phyloP scores from a whole-genome alignment of 163 green algal species.

The Smithsoniella earleae region DNA sequence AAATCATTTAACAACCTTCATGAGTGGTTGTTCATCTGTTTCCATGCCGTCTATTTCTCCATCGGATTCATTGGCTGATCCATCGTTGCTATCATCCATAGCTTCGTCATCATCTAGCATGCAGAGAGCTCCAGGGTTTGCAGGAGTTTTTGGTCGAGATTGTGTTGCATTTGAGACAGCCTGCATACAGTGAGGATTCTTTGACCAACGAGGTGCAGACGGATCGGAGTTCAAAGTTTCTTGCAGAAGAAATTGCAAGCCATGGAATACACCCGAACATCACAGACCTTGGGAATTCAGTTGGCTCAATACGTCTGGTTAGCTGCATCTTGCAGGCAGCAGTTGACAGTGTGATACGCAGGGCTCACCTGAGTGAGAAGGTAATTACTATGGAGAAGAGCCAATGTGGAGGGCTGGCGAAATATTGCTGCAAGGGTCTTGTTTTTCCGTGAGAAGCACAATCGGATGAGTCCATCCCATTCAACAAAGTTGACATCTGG shows the following conservation, averaged over 20 bases:
- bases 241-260: too few relatives aligned
- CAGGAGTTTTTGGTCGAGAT: too few relatives aligned
- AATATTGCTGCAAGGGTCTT: conserved; percentile 95
- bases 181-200: too few relatives aligned
- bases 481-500: conserved; percentile 92
- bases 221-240: too few relatives aligned
- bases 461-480: conserved; percentile 92
- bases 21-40: too few relatives aligned
- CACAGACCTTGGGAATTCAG: background rate
- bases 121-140: too few relatives aligned
- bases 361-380: conserved; percentile 29
- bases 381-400: conserved; percentile 49
- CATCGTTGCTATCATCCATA: background rate
- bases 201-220: too few relatives aligned
- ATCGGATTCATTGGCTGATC: background rate
- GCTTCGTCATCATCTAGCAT: background rate
- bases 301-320: background rate
- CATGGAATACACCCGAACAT: background rate
- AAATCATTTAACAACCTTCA: too few relatives aligned
- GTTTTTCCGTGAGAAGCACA: conserved; percentile 97
- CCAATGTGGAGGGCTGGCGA: conserved; percentile 45
- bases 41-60: background rate
- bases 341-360: background rate
- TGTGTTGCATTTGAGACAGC: too few relatives aligned
- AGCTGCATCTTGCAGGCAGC: background rate